These are phyloP conservation scores for Colletotrichum sp. DNA, from an alignment of 2,329 filamentous ascomycete genomes.

Conservation along the genomic window DNA sequence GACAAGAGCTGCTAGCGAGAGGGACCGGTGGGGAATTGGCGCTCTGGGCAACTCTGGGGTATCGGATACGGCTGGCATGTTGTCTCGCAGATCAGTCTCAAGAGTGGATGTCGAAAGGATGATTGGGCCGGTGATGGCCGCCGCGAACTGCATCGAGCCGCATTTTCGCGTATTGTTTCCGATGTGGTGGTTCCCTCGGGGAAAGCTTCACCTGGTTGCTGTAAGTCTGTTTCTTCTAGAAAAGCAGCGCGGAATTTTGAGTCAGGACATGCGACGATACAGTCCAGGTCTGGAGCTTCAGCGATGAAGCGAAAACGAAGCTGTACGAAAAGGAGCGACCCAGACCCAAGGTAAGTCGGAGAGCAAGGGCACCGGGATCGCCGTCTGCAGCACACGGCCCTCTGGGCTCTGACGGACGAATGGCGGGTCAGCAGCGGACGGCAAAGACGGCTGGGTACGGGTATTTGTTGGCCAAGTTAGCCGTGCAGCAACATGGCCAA, in stretches of 20 bases:
- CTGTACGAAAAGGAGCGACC: neutral
- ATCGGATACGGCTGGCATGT: neutral
- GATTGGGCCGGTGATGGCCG: neutral
- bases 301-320: neutral
- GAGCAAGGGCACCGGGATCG: neutral
- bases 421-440: neutral
- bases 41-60: neutral
- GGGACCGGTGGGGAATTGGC: neutral
- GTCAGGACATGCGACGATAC: neutral
- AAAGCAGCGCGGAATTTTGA: neutral
- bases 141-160: neutral
- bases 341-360: neutral
- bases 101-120: neutral
- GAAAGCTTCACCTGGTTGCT: neutral
- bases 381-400: neutral
- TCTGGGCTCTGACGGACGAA: neutral
- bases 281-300: neutral
- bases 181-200: neutral
- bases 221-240: neutral
- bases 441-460: conserved; percentile 15
- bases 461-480: conserved; percentile 4
- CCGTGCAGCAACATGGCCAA: neutral
- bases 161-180: neutral
- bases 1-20: neutral
- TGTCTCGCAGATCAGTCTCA: neutral